phyloP scores from a whole-genome alignment of 139 green algal species.

The Chlamydomonas applanata region DNA sequence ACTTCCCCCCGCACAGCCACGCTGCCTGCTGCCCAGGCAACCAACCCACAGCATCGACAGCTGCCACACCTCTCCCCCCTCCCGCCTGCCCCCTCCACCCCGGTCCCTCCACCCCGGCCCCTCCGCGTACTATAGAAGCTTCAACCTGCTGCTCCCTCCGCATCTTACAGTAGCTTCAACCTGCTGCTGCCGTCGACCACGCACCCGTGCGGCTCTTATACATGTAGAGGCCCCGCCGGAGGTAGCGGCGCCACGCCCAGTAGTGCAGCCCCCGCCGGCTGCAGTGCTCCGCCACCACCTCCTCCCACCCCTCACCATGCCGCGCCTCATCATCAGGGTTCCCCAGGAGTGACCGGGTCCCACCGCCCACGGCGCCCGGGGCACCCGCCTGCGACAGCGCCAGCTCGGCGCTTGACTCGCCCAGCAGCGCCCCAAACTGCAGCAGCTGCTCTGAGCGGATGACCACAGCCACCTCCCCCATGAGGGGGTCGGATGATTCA shows the following conservation, averaged over 20 bases:
- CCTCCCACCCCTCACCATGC: slow-evolving; percentile 45
- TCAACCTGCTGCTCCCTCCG: too few relatives aligned
- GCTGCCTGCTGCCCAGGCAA: too few relatives aligned
- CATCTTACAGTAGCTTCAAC: too few relatives aligned
- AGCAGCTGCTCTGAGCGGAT: slow-evolving; percentile 62
- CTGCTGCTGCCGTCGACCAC: too few relatives aligned
- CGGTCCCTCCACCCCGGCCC: too few relatives aligned
- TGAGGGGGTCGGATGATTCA: too few relatives aligned
- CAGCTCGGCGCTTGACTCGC: slow-evolving; percentile 40
- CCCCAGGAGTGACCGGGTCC: slow-evolving; percentile 43
- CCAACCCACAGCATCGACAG: too few relatives aligned
- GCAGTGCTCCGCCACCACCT: slow-evolving; percentile 34
- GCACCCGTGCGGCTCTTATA: slow-evolving; percentile 41
- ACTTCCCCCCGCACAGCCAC: too few relatives aligned
- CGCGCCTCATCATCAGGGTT: slow-evolving; percentile 13
- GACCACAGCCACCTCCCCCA: background rate
- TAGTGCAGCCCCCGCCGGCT: slow-evolving; percentile 40
- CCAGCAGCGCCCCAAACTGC: slow-evolving; percentile 58
- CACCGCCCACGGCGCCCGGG: slow-evolving; percentile 8
- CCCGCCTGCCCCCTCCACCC: too few relatives aligned
- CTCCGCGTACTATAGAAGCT: too few relatives aligned
- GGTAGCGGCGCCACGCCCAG: slow-evolving; percentile 51
- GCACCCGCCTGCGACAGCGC: slow-evolving; percentile 21
- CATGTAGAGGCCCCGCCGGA: slow-evolving; percentile 65
- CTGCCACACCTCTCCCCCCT: too few relatives aligned